phyloP scores from a whole-genome alignment of 2,329 filamentous ascomycete species.

The Fusarium newnesense region DNA sequence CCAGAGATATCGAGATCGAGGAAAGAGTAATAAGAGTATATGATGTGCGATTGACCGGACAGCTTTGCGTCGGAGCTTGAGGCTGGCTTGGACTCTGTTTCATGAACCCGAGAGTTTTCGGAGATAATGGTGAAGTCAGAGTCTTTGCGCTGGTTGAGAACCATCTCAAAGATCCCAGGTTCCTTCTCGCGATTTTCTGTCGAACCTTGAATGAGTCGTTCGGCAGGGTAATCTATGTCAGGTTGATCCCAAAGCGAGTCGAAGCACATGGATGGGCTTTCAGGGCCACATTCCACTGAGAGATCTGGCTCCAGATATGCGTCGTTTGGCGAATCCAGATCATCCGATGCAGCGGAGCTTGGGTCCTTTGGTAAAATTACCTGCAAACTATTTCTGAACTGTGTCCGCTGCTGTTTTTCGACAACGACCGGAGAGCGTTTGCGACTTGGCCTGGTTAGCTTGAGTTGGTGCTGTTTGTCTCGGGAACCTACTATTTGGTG shows the following conservation, averaged over 20 bases:
- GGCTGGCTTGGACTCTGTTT: not conserved
- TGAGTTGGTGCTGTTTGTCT: fast-evolving
- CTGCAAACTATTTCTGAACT: not conserved
- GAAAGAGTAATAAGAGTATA: slow-evolving; percentile 25
- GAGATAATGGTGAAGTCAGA: not conserved
- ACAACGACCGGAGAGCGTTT: not conserved
- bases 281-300: not conserved
- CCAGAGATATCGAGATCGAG: slow-evolving; percentile 16
- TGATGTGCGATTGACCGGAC: slow-evolving; percentile 8
- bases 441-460: not conserved
- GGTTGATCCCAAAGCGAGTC: not conserved
- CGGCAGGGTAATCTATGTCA: not conserved
- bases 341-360: not conserved
- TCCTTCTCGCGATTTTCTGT: not conserved
- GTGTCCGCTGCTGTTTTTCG: not conserved
- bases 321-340: not conserved
- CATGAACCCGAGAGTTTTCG: not conserved
- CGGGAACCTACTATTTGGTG: slow-evolving; percentile 11
- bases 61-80: not conserved
- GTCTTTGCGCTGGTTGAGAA: not conserved
- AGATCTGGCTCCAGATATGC: not conserved
- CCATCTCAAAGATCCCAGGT: not conserved
- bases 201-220: not conserved
- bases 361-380: not conserved
- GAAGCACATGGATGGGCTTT: not conserved